Percentiles rank a stretch among this genome's conserved stretches.
Conservation (phyloP, 495 filamentous ascomycete species). For the Aspergillus nanangensis region DNA sequence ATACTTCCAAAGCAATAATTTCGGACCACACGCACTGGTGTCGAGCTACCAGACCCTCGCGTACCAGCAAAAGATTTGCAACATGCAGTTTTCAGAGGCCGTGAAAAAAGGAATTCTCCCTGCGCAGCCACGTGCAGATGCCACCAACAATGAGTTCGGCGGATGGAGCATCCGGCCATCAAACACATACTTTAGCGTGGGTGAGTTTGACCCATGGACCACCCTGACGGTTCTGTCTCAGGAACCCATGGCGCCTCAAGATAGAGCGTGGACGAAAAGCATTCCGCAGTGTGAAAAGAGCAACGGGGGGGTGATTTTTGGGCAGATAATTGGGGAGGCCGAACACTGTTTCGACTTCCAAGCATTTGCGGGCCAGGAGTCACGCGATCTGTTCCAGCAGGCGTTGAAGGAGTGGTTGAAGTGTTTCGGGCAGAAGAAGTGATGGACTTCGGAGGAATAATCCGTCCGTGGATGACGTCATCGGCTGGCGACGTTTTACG, state of each 20-base stretch:
- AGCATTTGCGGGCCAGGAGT: conserved; percentile 19
- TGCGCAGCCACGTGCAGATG: conserved; percentile 26
- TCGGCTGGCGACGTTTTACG: too few species aligned
- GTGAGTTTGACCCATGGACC: conserved; percentile 58
- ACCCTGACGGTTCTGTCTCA: conserved; percentile 45
- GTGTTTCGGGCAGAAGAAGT: conserved; percentile 24
- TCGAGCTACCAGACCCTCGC: conserved; percentile 48
- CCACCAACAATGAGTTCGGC: conserved; percentile 42
- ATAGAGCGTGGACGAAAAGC: conserved; percentile 28
- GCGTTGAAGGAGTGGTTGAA: conserved; percentile 47
- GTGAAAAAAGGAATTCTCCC: conserved; percentile 41
- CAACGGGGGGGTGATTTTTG: conserved; percentile 38
- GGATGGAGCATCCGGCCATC: conserved; percentile 57
- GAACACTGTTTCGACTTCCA: conserved; percentile 53
- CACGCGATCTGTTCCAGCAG: conserved; percentile 29
- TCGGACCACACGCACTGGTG: conserved; percentile 42
- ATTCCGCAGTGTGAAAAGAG: conserved; percentile 47
- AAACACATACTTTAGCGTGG: conserved; percentile 50
- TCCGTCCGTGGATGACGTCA: too few species aligned
- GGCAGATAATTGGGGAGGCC: conserved; percentile 42
- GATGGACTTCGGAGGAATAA: background rate
- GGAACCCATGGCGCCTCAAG: conserved; percentile 38
- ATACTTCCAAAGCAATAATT: conserved; percentile 51
- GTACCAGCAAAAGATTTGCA: conserved; percentile 47
- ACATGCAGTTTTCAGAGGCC: conserved; percentile 49